Percentiles rank a stretch among this genome's conserved stretches.
Evolutionary conservation across 1,284 basidiomycete genomes (phyloP).

Genomic region (Naganishia liquefaciens): DNA sequence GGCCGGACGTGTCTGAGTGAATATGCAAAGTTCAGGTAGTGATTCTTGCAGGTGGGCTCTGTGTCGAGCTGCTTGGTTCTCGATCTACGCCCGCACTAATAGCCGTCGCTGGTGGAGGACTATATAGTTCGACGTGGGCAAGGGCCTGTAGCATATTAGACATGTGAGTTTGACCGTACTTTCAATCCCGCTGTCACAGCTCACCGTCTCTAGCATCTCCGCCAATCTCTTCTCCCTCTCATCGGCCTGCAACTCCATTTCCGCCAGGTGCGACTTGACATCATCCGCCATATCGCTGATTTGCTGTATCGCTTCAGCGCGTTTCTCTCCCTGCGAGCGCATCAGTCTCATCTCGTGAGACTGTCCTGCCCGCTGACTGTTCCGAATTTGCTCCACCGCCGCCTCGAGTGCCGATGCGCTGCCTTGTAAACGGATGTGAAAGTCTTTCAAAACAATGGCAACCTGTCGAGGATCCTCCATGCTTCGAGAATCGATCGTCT

Average conservation of each 20-base stretch:
- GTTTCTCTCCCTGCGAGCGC: not conserved
- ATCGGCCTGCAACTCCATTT: not conserved
- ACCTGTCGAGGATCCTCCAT: too few relatives aligned
- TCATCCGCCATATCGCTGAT: constrained; percentile 21
- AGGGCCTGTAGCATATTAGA: not conserved
- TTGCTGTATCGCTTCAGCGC: constrained; percentile 10
- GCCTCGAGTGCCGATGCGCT: too few relatives aligned
- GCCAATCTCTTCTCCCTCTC: constrained; percentile 12
- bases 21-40: too few relatives aligned
- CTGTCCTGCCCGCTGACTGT: not conserved
- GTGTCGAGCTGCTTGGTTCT: too few relatives aligned
- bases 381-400: not conserved
- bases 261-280: constrained; percentile 2
- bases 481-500: too few relatives aligned
- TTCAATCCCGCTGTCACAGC: not conserved
- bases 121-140: not conserved
- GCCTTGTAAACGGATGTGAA: too few relatives aligned
- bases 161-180: not conserved
- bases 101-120: too few relatives aligned
- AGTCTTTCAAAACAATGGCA: too few relatives aligned
- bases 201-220: constrained; percentile 7
- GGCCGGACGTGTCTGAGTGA: too few relatives aligned
- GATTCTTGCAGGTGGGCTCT: too few relatives aligned
- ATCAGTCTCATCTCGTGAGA: too few relatives aligned
- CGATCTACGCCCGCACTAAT: too few relatives aligned